Base-by-base conservation (phyloP, 2,329 filamentous ascomycete genomes). In the Ampelomyces quisqualis region DNA sequence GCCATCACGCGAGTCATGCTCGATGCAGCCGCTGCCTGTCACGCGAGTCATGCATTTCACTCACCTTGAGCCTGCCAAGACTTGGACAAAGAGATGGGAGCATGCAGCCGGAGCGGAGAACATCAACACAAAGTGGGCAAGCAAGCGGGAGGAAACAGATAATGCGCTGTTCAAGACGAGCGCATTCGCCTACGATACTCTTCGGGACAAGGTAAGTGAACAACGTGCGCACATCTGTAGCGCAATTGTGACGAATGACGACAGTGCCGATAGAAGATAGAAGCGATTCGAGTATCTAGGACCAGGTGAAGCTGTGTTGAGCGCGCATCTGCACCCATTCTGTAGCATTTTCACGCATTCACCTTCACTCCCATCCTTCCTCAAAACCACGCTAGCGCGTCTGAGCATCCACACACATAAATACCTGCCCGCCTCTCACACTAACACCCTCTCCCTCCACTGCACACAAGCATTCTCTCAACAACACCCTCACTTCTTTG, bases 1-100 rank as follows among this genome's bases (percentile, higher is more conserved):
- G 46, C 32, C 10, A 35, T 30, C 13, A 33, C 53, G 43, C 57
- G 57, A 60, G 55, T 58, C 57, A 57, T 46, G 49, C 26, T 17
- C 15, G 31, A 34, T n/a, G n/a, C n/a, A n/a, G n/a, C n/a, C n/a
- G n/a, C n/a, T n/a, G n/a, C n/a, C n/a, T n/a, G n/a, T n/a, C n/a
- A n/a, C n/a, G n/a, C n/a, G n/a, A n/a, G n/a, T n/a, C n/a, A n/a
- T n/a, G n/a, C n/a, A n/a, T n/a, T n/a, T n/a, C n/a, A n/a, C n/a
- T n/a, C n/a, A n/a, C n/a, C n/a, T n/a, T n/a, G n/a, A n/a, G n/a
- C n/a, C n/a, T n/a, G n/a, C n/a, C n/a, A n/a, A n/a, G n/a, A n/a
- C n/a, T n/a, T n/a, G n/a, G n/a, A n/a, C n/a, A n/a, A n/a, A n/a
- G n/a, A n/a, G n/a, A n/a, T n/a, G n/a, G n/a, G n/a, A n/a, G n/a